These are phyloP conservation scores for Cudoniella acicularis DNA, from an alignment of 495 filamentous ascomycete species.

Conservation along the genomic window DNA sequence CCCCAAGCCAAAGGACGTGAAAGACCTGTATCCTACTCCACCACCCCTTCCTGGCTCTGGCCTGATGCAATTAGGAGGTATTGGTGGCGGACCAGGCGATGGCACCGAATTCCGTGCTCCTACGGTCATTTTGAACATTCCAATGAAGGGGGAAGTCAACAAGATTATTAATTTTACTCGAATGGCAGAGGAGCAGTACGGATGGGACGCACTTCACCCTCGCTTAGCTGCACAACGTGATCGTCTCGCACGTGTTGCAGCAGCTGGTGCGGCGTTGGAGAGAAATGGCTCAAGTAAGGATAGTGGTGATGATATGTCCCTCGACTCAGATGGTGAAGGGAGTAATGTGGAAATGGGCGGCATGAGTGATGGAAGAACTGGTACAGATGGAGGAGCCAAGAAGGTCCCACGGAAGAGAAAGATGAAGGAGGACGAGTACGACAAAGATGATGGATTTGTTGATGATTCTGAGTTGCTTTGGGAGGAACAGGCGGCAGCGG, in stretches of 20 bases:
- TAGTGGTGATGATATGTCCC: conserved; percentile 70
- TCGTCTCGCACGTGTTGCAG: conserved; percentile 75
- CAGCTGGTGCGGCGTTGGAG: conserved; percentile 77
- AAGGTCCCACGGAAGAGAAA: conserved; percentile 69
- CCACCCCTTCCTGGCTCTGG: conserved; percentile 62
- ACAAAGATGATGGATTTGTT: conserved; percentile 94
- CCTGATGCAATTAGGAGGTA: conserved; percentile 55
- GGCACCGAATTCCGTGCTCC: conserved; percentile 49
- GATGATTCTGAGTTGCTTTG: conserved; percentile 94
- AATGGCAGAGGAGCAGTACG: conserved; percentile 88
- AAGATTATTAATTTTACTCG: conserved; percentile 94
- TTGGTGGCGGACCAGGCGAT: conserved; percentile 30
- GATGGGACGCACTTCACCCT: conserved; percentile 90
- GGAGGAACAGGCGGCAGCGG: conserved; percentile 92
- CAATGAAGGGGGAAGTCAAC: conserved; percentile 73
- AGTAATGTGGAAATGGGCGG: conserved; percentile 73
- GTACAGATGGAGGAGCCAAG: conserved; percentile 52
- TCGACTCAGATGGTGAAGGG: conserved; percentile 61
- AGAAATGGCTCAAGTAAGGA: conserved; percentile 68
- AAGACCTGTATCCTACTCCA: conserved; percentile 29
- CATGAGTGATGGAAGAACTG: conserved; percentile 52
- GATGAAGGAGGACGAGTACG: conserved; percentile 92
- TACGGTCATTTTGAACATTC: conserved; percentile 80
- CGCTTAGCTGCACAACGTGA: conserved; percentile 79
- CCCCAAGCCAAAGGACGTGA: conserved; percentile 31